Conservation (phyloP, 2,329 filamentous ascomycete species). For the Kalmusia sp. region DNA sequence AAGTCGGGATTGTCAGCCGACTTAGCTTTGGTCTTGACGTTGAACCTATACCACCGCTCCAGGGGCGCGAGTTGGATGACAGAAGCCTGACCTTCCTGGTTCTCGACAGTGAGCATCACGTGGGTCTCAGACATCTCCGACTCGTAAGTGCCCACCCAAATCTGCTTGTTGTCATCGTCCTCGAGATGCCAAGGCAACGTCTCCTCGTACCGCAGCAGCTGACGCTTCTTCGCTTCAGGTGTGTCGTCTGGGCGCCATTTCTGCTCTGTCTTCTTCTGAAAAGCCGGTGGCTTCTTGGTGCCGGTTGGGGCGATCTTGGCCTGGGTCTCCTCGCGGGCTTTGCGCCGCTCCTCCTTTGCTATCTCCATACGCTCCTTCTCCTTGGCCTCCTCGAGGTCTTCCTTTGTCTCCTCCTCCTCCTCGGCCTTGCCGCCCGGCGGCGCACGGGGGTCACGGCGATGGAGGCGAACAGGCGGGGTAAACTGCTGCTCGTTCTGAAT, state of each 20-base stretch:
- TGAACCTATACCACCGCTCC: constrained; percentile 95
- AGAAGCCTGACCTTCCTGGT: constrained; percentile 57
- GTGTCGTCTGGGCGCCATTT: constrained; percentile 82
- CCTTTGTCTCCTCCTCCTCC: constrained; percentile 65
- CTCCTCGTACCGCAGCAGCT: constrained; percentile 83
- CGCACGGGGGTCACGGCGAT: constrained; percentile 81
- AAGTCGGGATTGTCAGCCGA: constrained; percentile 85
- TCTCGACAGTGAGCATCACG: constrained; percentile 79
- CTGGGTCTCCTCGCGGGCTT: constrained; percentile 83
- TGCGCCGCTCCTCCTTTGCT: constrained; percentile 77
- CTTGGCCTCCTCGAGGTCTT: constrained; percentile 70
- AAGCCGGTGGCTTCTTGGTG: constrained; percentile 69
- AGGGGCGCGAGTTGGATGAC: constrained; percentile 84
- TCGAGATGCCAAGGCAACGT: constrained; percentile 96
- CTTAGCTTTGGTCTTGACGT: constrained; percentile 76
- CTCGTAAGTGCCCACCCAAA: constrained; percentile 92
- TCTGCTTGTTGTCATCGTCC: constrained; percentile 93
- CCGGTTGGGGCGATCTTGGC: constrained; percentile 90
- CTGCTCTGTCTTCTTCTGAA: constrained; percentile 83
- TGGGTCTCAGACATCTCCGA: constrained; percentile 82
- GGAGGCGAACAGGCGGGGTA: constrained; percentile 83
- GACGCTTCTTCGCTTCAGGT: constrained; percentile 72
- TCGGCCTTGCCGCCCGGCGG: constrained; percentile 58
- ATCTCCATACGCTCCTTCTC: constrained; percentile 66
- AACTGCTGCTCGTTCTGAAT: constrained; percentile 82